Evolutionary conservation across 768 basidiomycete genomes (phyloP), one percentile per base, ranked within the genome.

Genomic region (Astraeus odoratus): DNA sequence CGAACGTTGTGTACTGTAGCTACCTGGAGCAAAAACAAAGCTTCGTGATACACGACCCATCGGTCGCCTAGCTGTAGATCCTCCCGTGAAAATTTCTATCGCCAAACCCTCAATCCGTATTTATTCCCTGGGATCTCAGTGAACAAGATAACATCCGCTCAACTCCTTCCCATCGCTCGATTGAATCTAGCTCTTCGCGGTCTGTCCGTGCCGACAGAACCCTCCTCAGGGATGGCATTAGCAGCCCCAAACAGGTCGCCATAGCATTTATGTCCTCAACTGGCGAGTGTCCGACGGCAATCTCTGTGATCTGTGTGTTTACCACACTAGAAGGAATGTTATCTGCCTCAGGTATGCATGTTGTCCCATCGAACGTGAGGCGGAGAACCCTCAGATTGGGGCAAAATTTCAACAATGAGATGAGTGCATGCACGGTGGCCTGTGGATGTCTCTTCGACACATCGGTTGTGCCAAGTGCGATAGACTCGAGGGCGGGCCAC

Each of bases 181-280:
- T 16, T 4, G 49, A 33, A 10, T 51, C 58, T 4, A 22, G 20
- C 20, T 38, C 16, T 4, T 38, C 37, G 9, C 37, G 19, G 24
- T n/a, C 22, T 44, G 38, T 42, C 51, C 15, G 25, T 51, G 35
- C 16, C 51, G 7, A 51, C 51, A n/a, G 42, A n/a, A 60, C 51
- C 37, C 19, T 51, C 37, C 54, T 57, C 31, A 60, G n/a, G 12
- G 54, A 52, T 2, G 59, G 59, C 52, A 60, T 60, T 26, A 56
- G 33, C 20, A 44, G 20, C 12, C 36, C 39, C 22, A 60, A 43
- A 48, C 56, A 56, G 26, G 26, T 42, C 22, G 57, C 49, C 10
- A 60, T 31, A 0, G 27, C 43, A 13, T 42, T 30, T n/a, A 43
- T 46, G 15, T 56, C 58, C 23, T 12, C 49, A 2, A 60, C 42